Evolutionary conservation across 768 basidiomycete genomes (phyloP), one percentile per base, ranked within the genome.

Genomic region (Gyrodon lividus): DNA sequence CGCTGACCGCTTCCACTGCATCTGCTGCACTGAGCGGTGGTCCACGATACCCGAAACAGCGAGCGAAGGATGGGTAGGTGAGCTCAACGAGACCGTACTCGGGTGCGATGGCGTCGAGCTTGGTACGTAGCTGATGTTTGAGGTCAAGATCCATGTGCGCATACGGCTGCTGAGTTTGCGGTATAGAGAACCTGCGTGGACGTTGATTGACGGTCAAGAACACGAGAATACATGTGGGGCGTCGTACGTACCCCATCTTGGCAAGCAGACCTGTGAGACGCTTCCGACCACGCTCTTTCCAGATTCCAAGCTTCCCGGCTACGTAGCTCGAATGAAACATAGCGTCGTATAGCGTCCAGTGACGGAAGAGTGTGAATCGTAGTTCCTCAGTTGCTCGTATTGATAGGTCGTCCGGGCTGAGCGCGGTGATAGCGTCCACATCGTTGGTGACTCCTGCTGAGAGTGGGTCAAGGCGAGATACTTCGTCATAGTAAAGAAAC

Each of bases 271-370:
- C 97, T 1, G 87, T 91, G 49, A 99, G 72, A 57, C 85, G 80
- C 67, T 93, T 95, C 54, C 89, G 78, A 19, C 97, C 97, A 48
- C 84, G 81, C 67, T 98, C 96, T 64, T 89, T 93, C 97, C 97
- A 98, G 49, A 96, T 91, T 3, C 93, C 94, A 52, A 99, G 78
- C 68, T 92, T 93, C 45, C 90, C 87, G 6, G 94, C 95, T 16
- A 99, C 87, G 62, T 98, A 99, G 51, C 89, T 90, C 3, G 94
- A 97, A 68, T 99, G 96, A 61, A 87, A 86, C 97, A 99, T 98
- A 10, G 95, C 86, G 63, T 99, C 97, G 65, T 98, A 98, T 41
- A 99, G 72, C 26, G 89, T 98, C 97, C 97, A 99, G 72, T 98
- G 97, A 50, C 96, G 80, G 66, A 95, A 94, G 48, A 98, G 79